Evolutionary conservation across 768 basidiomycete genomes (phyloP), one percentile per base, ranked within the genome.

Genomic region (Xanthoconium purpureum): DNA sequence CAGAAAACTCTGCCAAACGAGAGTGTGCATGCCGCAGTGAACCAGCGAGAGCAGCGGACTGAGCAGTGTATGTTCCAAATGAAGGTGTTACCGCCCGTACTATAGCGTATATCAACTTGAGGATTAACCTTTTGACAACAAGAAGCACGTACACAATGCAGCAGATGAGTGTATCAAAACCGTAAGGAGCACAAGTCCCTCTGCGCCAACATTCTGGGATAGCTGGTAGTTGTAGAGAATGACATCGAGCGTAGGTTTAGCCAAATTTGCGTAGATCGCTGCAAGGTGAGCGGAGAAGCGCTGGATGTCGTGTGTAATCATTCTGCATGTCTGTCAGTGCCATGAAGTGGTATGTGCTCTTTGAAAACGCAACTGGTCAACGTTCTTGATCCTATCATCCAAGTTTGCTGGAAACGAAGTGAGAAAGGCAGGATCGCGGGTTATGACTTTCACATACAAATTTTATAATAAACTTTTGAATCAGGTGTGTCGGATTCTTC

Each of bases 201-300:
- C 96, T 5, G 94, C 94, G 15, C 96, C 96, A 33, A 98, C 92
- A 63, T 94, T 97, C 62, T 87, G 85, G 6, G 93, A 91, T 8
- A 98, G 78, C 68, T 98, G 95, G 61, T 93, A 95, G 73, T 98
- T 98, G 75, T 98, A 98, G 12, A 98, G 75, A 45, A 96, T 91
- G 46, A 91, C 89, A 65, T 98, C 96, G 37, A 97, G 80, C 15
- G 89, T 78, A 8, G 96, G 96, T 73, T 98, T 98, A 29, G 94
- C 94, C 38, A 98, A 74, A 69, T 98, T 98, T 15, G 86, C 83
- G 71, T 98, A 98, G 36, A 98, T 94, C 17, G 92, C 92, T 13
- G 96, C 94, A 7, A 98, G 81, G 66, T 92, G 88, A 6, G 81
- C 82, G 14, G 92, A 91, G 74, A 97, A 98, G 51, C 88, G 88